Evolutionary conservation across 2,329 filamentous ascomycete genomes (phyloP).

Genomic region (Colletotrichum siamense): DNA sequence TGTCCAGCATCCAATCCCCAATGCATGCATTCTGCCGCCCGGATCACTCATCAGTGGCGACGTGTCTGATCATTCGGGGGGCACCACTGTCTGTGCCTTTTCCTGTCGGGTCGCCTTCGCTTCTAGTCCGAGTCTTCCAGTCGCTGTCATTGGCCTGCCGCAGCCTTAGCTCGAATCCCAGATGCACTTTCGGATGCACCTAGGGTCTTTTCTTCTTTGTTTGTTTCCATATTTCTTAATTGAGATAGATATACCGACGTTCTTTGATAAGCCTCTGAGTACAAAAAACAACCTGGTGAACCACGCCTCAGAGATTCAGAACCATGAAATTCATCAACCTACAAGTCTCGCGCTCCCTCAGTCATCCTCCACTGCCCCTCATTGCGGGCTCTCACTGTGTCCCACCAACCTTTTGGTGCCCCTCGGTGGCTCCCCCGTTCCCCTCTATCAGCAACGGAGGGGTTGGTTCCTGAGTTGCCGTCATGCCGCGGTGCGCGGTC

Average conservation of each 20-base stretch:
- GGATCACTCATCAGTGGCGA: conserved; percentile 1
- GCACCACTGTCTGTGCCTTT: background rate
- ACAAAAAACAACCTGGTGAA: background rate
- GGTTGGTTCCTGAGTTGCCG: conserved; percentile 15
- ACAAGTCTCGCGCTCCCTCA: background rate
- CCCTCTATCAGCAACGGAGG: conserved; percentile 10
- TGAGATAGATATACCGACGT: background rate
- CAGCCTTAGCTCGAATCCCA: background rate
- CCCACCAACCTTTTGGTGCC: background rate
- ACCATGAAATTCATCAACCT: background rate
- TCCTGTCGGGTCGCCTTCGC: background rate
- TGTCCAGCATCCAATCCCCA: background rate
- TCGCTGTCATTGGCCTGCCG: background rate
- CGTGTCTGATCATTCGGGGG: conserved; percentile 1
- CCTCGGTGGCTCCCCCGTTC: background rate
- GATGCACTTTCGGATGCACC: conserved; percentile 9
- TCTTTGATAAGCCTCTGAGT: background rate
- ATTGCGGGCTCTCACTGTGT: background rate
- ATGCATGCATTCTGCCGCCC: background rate
- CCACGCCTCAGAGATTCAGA: background rate
- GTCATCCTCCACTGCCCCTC: background rate
- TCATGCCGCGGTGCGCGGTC: background rate
- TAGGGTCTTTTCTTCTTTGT: conserved; percentile 6
- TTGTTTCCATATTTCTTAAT: background rate
- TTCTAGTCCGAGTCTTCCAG: background rate